Percentiles rank a stretch among this genome's conserved stretches.
Evolutionary conservation across 805 yeast species (phyloP).

Genomic region (Candida maris): DNA sequence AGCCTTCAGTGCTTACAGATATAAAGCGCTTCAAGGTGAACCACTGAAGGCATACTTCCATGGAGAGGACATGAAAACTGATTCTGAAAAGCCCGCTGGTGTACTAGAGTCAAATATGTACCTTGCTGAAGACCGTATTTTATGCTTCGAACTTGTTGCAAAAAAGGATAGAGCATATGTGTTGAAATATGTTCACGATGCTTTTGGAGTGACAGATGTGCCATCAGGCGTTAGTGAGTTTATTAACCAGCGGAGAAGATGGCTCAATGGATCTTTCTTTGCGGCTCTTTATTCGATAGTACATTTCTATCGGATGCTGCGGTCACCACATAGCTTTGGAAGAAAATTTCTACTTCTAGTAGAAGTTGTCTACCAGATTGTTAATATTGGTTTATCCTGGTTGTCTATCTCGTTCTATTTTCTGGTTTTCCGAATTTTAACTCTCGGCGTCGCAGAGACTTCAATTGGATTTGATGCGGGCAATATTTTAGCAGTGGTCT

Average conservation of each 20-base stretch:
- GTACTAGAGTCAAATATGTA: slow-evolving; percentile 94
- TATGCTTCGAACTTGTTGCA: slow-evolving; percentile 92
- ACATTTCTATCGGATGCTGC: slow-evolving; percentile 71
- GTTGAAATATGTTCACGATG: slow-evolving; percentile 77
- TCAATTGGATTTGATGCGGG: slow-evolving; percentile 54
- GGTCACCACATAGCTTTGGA: slow-evolving; percentile 63
- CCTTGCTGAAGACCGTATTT: slow-evolving; percentile 90
- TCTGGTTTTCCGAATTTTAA: slow-evolving; percentile 81
- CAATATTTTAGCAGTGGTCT: slow-evolving; percentile 66
- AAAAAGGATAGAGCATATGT: slow-evolving; percentile 69
- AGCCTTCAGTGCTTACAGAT: slow-evolving; percentile 92
- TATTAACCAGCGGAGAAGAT: slow-evolving; percentile 86
- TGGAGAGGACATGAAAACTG: slow-evolving; percentile 74
- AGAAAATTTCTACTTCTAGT: slow-evolving; percentile 69
- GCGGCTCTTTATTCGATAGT: slow-evolving; percentile 84
- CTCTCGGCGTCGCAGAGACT: slow-evolving; percentile 62
- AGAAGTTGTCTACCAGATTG: slow-evolving; percentile 74
- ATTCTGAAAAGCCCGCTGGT: slow-evolving; percentile 63
- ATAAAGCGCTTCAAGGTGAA: slow-evolving; percentile 69
- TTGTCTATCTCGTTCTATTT: slow-evolving; percentile 85
- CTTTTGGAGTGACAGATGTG: slow-evolving; percentile 92
- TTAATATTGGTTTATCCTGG: slow-evolving; percentile 80
- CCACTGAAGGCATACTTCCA: slow-evolving; percentile 89
- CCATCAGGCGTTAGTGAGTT: slow-evolving; percentile 87
- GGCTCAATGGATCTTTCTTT: slow-evolving; percentile 96